Base-by-base conservation (phyloP, 176 grass and related monocot species). In the Triticum timopheevii region DNA sequence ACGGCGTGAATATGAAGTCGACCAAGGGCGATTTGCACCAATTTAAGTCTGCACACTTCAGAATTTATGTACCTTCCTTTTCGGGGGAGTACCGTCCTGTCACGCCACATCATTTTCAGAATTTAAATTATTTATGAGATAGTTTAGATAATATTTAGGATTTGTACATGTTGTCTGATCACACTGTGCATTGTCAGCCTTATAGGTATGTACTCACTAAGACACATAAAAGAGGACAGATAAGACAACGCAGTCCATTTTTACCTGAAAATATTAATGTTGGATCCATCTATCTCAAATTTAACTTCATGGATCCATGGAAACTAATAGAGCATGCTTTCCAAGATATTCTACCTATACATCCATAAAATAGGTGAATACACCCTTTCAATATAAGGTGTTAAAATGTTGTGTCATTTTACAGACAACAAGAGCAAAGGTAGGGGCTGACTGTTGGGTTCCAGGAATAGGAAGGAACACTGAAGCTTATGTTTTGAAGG, bases 281-380 rank as follows among this genome's bases (percentile, higher is more conserved):
- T 87, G 15, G 90, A 73, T 71, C 93, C 96, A 89, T 98, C 91
- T 82, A 98, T 91, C 69, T 90, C 90, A 22, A 95, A 81, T 67
- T 91, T 92, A 78, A 98, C 84, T 83, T 94, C 90, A 92, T 91
- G 81, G 28, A 30, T 30, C 28, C 28, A 30, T 30, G 28, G 28
- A 30, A 30, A 30, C 28, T 30, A 30, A 30, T 30, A 30, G 28
- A 30, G 28, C 28, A 30, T 30, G 28, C 28, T 30, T 30, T 30
- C 93, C 93, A 98, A 94, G 33, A 95, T 95, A 83, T 89, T 92
- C 88, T 94, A 73, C 65, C 65, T 69, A 36, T 36, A 69, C 17
- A 69, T 36, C 42, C 30, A 24, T 50, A 50, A 52, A 76, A 76
- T 75, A 44, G 25, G 30, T 50, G 7, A 13, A 30, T 30, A 50